Percentiles rank a stretch among this genome's conserved stretches.
Conservation (phyloP, 2,329 filamentous ascomycete genomes). For the Verticillium tricorpus region DNA sequence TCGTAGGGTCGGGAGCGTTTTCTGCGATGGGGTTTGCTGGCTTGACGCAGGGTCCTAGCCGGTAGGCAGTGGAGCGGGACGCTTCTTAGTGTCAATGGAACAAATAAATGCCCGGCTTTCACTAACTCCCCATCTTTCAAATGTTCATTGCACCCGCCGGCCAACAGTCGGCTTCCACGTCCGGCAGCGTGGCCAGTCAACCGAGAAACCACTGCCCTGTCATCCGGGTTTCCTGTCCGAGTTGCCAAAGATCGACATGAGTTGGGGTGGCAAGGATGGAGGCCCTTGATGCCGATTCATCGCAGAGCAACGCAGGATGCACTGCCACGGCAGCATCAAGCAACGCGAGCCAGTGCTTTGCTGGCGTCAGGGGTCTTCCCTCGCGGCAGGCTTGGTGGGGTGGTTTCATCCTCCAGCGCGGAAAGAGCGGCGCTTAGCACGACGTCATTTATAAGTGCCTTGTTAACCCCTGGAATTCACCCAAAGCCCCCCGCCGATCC, state of each 20-base stretch:
- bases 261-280: not conserved
- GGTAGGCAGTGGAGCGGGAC: not conserved
- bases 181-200: no score
- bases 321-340: not conserved
- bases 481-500: not conserved
- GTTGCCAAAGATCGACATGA: not conserved
- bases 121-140: no score
- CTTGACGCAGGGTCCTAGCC: slow-evolving; percentile 5
- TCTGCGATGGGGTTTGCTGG: slow-evolving; percentile 9
- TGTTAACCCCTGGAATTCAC: not conserved
- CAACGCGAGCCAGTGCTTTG: slow-evolving; percentile 1
- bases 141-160: no score
- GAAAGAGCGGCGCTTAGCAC: slow-evolving; percentile 1
- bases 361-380: slow-evolving; percentile 1
- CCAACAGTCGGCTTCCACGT: not conserved
- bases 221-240: not conserved
- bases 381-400: not conserved
- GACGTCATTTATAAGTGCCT: not conserved
- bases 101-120: no score
- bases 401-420: not conserved
- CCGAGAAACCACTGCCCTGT: not conserved
- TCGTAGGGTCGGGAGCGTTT: slow-evolving; percentile 11
- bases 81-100: not conserved
- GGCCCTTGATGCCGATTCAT: not conserved
- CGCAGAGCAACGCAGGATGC: not conserved